Evolutionary conservation across 305 asterid species (phyloP), one percentile per base, ranked within the genome.

Genomic region (Coffea humblotiana): DNA sequence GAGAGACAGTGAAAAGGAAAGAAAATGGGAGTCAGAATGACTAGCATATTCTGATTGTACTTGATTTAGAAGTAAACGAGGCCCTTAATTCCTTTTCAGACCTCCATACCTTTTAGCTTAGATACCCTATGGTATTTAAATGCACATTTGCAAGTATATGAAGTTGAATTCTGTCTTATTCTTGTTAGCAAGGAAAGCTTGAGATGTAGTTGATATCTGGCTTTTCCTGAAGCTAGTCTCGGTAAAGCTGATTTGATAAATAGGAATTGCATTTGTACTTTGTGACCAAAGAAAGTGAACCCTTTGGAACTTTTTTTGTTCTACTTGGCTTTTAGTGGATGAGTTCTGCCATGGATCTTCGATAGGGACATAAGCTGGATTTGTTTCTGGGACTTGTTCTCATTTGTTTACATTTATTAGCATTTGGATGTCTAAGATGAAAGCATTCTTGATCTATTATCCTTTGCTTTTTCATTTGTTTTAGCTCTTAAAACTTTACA

Each of bases 311-410:
- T 27, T 52, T 3, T 21, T 69, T 3, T 40, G 25, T 56, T 56
- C 76, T 45, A 18, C 74, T 54, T 78, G 32, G 71, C 43, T 27
- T 27, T 68, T 25, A 32, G 29, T 78, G 29, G 64, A 54, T 60
- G 3, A 60, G 47, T 60, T 29, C 27, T 60, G 47, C 45, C 8
- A 37, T 14, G 65, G 11, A 4, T 71, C 23, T 11, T 8, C 10
- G 23, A 23, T 61, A 43, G 13, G 1, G 25, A 25, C 13, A 12
- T 70, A 6, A 70, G 60, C 25, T 47, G 12, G 52, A 74, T 58
- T 23, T 21, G n/a, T 60, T 2, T 8, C 43, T 21, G 29, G 65
- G 29, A 60, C 65, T 11, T 60, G 29, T 21, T 19, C 65, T 21
- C 29, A 19, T 21, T 21, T 60, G 27, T 54, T 54, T 54, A 54